A percentile compares a stretch with the other conserved stretches of the same genome.
These are phyloP conservation scores for Schizochytrium sp. DNA, from an alignment of 108 stramenopile species.

Conservation along the genomic window DNA sequence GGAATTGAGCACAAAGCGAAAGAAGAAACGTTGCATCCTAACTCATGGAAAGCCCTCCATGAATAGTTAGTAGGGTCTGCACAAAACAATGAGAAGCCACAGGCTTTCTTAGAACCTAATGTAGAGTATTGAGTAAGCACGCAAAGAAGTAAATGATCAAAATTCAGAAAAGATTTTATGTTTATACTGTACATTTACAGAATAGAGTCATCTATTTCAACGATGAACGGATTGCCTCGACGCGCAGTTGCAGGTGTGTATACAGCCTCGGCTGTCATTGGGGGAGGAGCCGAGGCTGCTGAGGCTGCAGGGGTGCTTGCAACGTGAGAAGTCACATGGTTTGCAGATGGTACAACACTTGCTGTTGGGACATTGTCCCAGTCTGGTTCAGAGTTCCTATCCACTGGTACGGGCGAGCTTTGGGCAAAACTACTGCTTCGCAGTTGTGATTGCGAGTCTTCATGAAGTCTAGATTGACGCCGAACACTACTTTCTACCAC, in stretches of 20 bases:
- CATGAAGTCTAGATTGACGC: too few species aligned
- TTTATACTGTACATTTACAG: neutral
- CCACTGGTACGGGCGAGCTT: neutral
- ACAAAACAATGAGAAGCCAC: neutral
- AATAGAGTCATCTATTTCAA: neutral
- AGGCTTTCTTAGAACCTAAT: neutral
- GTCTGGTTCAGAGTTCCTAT: neutral
- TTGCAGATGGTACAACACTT: slow-evolving; percentile 24
- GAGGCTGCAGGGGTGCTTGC: neutral
- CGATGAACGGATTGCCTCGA: neutral
- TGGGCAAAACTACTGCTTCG: neutral
- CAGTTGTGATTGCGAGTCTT: neutral
- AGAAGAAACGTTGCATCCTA: too few species aligned
- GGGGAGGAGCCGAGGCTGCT: slow-evolving; percentile 3
- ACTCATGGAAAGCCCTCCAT: too few species aligned
- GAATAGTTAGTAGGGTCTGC: too few species aligned
- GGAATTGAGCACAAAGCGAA: too few species aligned
- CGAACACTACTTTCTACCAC: too few species aligned
- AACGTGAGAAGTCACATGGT: neutral
- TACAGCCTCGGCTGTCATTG: neutral
- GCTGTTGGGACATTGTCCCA: neutral
- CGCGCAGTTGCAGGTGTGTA: neutral
- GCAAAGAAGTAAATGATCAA: neutral
- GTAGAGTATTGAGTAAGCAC: neutral
- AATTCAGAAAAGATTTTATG: too few species aligned